These are phyloP conservation scores for Ophiostoma populinum DNA, from an alignment of 2,329 filamentous ascomycete genomes.

Conservation along the genomic window DNA sequence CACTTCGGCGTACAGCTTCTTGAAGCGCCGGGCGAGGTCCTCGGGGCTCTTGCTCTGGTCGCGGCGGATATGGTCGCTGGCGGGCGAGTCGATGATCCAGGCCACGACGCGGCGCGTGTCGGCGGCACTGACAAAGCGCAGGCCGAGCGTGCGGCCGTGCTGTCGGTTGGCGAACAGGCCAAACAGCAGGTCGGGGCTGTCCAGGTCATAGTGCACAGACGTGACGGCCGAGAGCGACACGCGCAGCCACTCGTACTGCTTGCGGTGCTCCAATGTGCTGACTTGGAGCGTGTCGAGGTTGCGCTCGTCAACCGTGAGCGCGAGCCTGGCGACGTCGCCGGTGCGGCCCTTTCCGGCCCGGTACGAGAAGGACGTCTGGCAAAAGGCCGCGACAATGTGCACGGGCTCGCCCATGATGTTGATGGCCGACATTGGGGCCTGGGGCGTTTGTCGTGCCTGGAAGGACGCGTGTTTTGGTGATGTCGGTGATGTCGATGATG, in stretches of 20 bases:
- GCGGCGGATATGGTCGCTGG: no score
- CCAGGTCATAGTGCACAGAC: conserved; percentile 11
- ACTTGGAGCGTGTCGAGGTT: neutral
- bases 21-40: no score
- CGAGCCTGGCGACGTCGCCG: neutral
- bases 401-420: neutral
- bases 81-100: neutral
- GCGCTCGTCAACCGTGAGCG: neutral
- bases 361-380: neutral
- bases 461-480: no score
- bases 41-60: no score
- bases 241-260: neutral
- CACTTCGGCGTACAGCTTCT: no score
- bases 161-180: neutral
- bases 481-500: neutral
- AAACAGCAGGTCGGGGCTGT: neutral
- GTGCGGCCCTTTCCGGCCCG: neutral
- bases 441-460: no score
- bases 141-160: neutral
- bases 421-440: neutral
- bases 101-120: neutral
- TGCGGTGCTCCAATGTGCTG: neutral
- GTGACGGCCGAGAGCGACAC: conserved; percentile 6
- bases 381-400: neutral
- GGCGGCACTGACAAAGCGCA: neutral